Evolutionary conservation across 805 yeast genomes (phyloP).

Genomic region (Clavispora fructus): DNA sequence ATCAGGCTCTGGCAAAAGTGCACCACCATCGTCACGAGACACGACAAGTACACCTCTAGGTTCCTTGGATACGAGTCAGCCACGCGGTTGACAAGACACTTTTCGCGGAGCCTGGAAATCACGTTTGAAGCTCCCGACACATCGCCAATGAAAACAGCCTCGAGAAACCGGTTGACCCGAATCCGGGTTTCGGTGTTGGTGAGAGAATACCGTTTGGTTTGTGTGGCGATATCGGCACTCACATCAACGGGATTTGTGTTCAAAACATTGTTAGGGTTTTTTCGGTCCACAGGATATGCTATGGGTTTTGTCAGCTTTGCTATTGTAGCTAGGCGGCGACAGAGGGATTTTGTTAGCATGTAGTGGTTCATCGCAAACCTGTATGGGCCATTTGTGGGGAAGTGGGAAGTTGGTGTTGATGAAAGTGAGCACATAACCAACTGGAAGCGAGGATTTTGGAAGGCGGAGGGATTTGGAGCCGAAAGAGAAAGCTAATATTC

Average conservation of each 20-base stretch:
- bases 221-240: background rate
- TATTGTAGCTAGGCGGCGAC: background rate
- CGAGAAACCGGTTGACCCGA: constrained; percentile 11
- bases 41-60: constrained; percentile 8
- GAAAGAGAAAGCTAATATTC: too few species aligned
- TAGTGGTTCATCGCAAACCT: background rate
- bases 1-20: background rate
- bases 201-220: background rate
- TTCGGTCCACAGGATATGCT: background rate
- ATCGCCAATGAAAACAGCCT: constrained; percentile 11
- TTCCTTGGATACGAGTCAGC: background rate
- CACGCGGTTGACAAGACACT: constrained; percentile 1
- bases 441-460: background rate
- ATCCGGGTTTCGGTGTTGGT: constrained; percentile 5
- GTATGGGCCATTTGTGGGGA: background rate
- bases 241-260: constrained; percentile 4
- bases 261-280: constrained; percentile 1
- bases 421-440: background rate
- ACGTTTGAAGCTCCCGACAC: constrained; percentile 1
- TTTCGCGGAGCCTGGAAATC: constrained; percentile 2
- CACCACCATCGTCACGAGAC: constrained; percentile 5
- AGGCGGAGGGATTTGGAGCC: too few species aligned
- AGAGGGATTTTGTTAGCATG: background rate
- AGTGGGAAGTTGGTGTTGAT: background rate
- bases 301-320: background rate